Evolutionary conservation across 371 early-diverging fungal genomes (phyloP), one percentile per base, ranked within the genome.

Genomic region (Lichtheimia ornata): DNA sequence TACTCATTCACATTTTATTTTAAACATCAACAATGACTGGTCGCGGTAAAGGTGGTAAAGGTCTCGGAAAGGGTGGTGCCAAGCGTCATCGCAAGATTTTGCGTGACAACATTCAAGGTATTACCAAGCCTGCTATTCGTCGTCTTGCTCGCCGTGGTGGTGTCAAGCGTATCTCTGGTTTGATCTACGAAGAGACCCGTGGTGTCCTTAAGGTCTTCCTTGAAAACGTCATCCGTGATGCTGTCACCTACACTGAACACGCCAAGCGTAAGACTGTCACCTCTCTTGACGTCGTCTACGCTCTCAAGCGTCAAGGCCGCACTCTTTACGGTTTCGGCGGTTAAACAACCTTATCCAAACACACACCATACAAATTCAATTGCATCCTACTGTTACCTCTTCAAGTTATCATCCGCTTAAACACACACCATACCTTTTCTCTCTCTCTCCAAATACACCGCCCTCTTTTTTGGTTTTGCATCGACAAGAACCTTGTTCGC

Each of bases 81-180:
- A 97, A 97, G 89, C 97, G 99, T 79, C 99, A 99, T 84, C 92
- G 99, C 86, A 97, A 97, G 91, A 95, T 97, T 86, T 88, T 97
- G 65, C 93, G 97, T 73, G 97, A 96, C 78, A 96, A 95, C 94
- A 97, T 97, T 77, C 91, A 93, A 85, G 98, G 97, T 70, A 98
- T 99, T 73, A 97, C 97, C 74, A 98, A 99, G 91, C 99, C 99
- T 59, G 99, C 99, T 72, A 98, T 99, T 76, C 98, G 99, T 83
- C 96, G 99, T 90, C 96, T 99, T 62, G 99, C 99, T 56, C 95
- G 99, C 81, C 97, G 99, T 94, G 99, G 99, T 74, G 99, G 99
- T 90, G 99, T 99, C 77, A 98, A 98, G 89, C 95, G 99, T 91
- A 97, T 99, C 83, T 96, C 96, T 58, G 97, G 96, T 60, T 91